phyloP scores from a whole-genome alignment of 768 basidiomycete species.

The Hygrocybe coccinea region DNA sequence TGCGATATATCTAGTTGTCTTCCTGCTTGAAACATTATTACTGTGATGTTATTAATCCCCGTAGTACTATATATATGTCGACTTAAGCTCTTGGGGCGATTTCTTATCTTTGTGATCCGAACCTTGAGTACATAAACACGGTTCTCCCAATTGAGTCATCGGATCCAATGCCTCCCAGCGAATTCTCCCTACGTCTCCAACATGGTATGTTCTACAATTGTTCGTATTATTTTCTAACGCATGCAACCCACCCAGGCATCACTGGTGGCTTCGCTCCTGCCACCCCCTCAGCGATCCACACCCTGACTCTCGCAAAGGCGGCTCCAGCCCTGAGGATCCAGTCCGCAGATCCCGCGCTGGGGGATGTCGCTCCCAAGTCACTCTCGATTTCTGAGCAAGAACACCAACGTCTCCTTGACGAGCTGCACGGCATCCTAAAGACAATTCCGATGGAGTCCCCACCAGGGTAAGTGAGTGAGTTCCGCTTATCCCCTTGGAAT shows the following conservation, averaged over 20 bases:
- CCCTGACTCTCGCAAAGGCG: slow-evolving; percentile 39
- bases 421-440: slow-evolving; percentile 58
- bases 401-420: slow-evolving; percentile 44
- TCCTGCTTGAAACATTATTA: too few relatives aligned
- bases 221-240: not conserved
- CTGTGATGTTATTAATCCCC: too few relatives aligned
- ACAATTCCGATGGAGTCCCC: slow-evolving; percentile 50
- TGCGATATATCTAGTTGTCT: too few relatives aligned
- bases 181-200: slow-evolving; percentile 58
- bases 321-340: slow-evolving; percentile 39
- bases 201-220: slow-evolving; percentile 39
- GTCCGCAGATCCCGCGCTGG: slow-evolving; percentile 39
- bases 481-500: not conserved
- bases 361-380: slow-evolving; percentile 39
- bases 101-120: too few relatives aligned
- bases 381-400: slow-evolving; percentile 32
- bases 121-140: too few relatives aligned
- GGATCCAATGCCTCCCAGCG: slow-evolving; percentile 40
- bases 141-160: not conserved
- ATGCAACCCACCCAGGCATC: slow-evolving; percentile 51
- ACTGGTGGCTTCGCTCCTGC: slow-evolving; percentile 72
- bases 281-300: slow-evolving; percentile 51
- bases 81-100: too few relatives aligned
- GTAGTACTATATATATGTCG: too few relatives aligned
- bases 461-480: slow-evolving; percentile 39